Evolutionary conservation across 2,329 filamentous ascomycete genomes (phyloP).

Genomic region (Colletotrichum theobromicola): DNA sequence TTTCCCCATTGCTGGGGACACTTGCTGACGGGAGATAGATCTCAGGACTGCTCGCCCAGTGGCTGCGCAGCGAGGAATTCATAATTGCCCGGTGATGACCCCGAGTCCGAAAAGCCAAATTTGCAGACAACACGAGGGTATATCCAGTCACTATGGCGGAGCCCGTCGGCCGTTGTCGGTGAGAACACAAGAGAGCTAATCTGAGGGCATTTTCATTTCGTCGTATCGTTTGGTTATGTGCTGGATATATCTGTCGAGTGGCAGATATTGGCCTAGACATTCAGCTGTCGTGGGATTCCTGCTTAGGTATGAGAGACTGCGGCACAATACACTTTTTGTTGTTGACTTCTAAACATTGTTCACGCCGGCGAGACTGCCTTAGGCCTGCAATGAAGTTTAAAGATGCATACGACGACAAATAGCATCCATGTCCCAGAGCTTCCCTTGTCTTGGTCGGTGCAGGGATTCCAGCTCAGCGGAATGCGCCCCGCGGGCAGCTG

Average conservation of each 20-base stretch:
- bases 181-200: conserved; percentile 48
- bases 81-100: conserved; percentile 39
- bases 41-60: conserved; percentile 9
- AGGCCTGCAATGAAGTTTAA: not conserved
- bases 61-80: conserved; percentile 13
- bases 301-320: not conserved
- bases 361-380: not conserved
- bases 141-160: conserved; percentile 10
- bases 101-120: conserved; percentile 43
- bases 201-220: conserved; percentile 35
- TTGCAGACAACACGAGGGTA: conserved; percentile 40
- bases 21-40: conserved; percentile 1
- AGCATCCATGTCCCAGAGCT: not conserved
- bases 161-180: conserved; percentile 35
- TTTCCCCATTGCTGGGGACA: not conserved
- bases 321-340: not conserved
- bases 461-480: not conserved
- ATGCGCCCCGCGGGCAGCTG: not conserved
- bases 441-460: not conserved
- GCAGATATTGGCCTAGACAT: not conserved
- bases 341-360: not conserved
- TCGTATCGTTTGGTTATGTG: not conserved
- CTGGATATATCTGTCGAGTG: not conserved
- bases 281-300: not conserved
- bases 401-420: not conserved